Percentiles rank a stretch among this genome's conserved stretches.
phyloP scores from a whole-genome alignment of 352 stramenopile genomes.

The Globisporangium sylvaticum region DNA sequence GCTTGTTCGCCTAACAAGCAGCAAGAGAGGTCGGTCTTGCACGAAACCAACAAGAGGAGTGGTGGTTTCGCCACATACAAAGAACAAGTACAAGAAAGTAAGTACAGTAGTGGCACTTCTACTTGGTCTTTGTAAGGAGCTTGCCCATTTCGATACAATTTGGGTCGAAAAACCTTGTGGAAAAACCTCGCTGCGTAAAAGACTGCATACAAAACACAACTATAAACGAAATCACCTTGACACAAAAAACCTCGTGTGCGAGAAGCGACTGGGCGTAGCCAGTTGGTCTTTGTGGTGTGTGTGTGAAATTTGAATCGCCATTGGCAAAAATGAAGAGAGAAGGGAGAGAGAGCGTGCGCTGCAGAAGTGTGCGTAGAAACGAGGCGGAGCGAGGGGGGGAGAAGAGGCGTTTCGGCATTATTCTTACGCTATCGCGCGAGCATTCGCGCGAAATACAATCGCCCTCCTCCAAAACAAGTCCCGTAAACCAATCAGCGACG shows the following conservation, averaged over 20 bases:
- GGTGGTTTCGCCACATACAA: no score
- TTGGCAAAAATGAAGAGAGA: background rate
- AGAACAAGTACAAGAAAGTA: no score
- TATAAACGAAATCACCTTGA: no score
- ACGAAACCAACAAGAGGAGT: background rate
- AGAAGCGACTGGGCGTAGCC: no score
- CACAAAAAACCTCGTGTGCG: no score
- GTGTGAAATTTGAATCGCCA: background rate
- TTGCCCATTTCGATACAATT: no score
- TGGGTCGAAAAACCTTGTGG: no score
- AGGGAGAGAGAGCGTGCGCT: background rate
- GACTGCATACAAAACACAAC: no score
- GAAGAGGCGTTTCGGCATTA: slow-evolving; percentile 10
- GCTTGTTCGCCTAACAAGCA: background rate
- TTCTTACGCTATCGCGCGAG: background rate
- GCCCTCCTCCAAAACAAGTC: background rate
- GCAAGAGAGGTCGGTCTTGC: background rate
- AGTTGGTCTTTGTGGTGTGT: no score
- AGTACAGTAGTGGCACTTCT: background rate
- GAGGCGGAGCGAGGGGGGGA: background rate
- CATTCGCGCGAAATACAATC: background rate
- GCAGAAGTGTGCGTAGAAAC: background rate
- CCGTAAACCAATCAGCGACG: background rate
- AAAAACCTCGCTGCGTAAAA: no score
- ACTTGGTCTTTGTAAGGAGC: background rate